Evolutionary conservation across 805 yeast species (phyloP).

Genomic region (Kodamaea jinghongensis): DNA sequence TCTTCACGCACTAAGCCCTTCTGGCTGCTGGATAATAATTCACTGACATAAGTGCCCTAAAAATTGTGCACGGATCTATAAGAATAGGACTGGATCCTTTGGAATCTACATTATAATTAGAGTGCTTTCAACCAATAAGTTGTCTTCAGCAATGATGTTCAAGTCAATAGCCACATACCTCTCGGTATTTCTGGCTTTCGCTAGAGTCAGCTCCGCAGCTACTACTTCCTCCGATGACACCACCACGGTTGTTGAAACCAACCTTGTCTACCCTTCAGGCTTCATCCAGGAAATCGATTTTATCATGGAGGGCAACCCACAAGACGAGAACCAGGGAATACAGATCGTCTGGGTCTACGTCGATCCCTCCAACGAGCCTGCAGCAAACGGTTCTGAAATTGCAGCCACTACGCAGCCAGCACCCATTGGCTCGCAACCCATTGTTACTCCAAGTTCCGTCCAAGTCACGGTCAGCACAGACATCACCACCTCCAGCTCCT

Average conservation of each 20-base stretch:
- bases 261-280: conserved; percentile 12
- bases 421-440: conserved; percentile 1
- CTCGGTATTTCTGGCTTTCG: conserved; percentile 12
- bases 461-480: conserved; percentile 20
- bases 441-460: conserved; percentile 4
- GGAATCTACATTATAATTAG: no score
- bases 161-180: conserved; percentile 11
- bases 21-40: no score
- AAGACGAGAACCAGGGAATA: conserved; percentile 22
- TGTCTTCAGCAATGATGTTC: conserved; percentile 11
- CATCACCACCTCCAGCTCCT: conserved; percentile 14
- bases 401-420: conserved; percentile 1
- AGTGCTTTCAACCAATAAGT: no score
- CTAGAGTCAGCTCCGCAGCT: conserved; percentile 5
- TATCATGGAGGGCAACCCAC: conserved; percentile 9
- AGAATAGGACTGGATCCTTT: no score
- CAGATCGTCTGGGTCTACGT: conserved; percentile 30
- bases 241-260: conserved; percentile 13
- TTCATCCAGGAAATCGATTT: conserved; percentile 4
- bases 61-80: no score
- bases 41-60: no score
- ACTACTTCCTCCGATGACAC: conserved; percentile 7
- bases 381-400: conserved; percentile 6
- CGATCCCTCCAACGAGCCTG: conserved; percentile 5
- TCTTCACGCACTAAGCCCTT: no score